phyloP scores from a whole-genome alignment of 257 asterid species.

The Thymus quinquecostatus region DNA sequence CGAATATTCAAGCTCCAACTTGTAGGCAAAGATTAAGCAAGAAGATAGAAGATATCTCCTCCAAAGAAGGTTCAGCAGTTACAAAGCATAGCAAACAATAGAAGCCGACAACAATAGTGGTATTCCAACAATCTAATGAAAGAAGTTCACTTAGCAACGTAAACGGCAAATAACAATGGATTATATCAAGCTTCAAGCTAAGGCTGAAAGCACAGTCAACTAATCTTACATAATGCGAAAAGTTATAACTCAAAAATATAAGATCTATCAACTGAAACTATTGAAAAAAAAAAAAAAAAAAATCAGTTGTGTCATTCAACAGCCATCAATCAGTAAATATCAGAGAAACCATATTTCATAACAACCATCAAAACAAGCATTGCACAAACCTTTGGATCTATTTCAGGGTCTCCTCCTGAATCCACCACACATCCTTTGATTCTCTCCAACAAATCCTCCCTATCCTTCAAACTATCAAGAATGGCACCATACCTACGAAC shows the following conservation, averaged over 20 bases:
- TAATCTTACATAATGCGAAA: not conserved
- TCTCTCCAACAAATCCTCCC: slow-evolving; percentile 61
- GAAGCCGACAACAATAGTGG: not conserved
- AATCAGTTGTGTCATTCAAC: not conserved
- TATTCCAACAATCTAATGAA: slow-evolving; percentile 3
- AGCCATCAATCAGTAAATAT: not conserved
- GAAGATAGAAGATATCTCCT: not conserved
- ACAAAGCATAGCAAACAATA: not conserved
- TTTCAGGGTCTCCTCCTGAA: slow-evolving; percentile 87
- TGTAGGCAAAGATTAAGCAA: not conserved
- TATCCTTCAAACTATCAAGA: slow-evolving; percentile 60
- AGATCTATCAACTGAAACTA: not conserved
- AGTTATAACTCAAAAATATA: not conserved
- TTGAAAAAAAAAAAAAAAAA: not conserved
- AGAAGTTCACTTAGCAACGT: slow-evolving; percentile 1
- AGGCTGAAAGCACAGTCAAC: slow-evolving; percentile 1
- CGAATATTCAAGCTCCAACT: not conserved
- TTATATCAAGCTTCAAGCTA: slow-evolving; percentile 16
- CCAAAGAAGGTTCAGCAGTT: slow-evolving; percentile 3
- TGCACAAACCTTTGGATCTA: slow-evolving; percentile 78
- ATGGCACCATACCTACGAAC: slow-evolving; percentile 73
- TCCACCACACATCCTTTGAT: slow-evolving; percentile 86
- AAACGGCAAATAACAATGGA: not conserved
- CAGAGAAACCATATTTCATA: slow-evolving; percentile 6
- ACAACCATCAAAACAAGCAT: slow-evolving; percentile 10